Evolutionary conservation across 345 rosid genomes (phyloP), one percentile per base, ranked within the genome.

Genomic region (Cochlearia excelsa): DNA sequence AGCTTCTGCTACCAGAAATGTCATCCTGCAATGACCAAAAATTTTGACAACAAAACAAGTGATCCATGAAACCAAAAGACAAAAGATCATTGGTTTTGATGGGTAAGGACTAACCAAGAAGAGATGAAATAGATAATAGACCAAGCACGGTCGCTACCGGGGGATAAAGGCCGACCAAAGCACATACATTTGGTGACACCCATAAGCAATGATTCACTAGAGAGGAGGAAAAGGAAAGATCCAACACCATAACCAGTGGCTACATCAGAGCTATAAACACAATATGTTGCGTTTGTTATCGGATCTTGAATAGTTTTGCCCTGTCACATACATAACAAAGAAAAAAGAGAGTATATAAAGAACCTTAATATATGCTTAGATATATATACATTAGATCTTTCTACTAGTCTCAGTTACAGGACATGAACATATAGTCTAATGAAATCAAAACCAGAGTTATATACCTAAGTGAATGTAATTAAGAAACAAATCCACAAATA

Each of bases 211-310:
- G 96, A 83, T 79, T 93, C 90, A 53, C 95, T 69, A 0, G 96
- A 82, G 65, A 89, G 89, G 67, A 93, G 95, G 75, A 93, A 93
- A 53, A 89, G 72, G 78, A 93, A 93, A 51, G 84, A 84, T 41
- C 97, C 99, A 10, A 89, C 97, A 51, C 96, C 97, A 70, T 87
- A 93, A 46, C 97, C 99, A 63, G 97, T 93, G 38, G 97, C 95
- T 55, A 81, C 88, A 79, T 89, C 96, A 30, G 95, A 93, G 68
- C 79, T 78, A 75, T 93, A 93, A 11, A 83, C 84, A 46, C 96
- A 89, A 38, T 79, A 87, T 0, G 92, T 82, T 29, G 81, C 65
- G 61, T 89, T 92, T 49, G 72, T 26, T 46, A 26, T 47, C 9
- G 50, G 69, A 64, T 84, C 88, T 55, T 55, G 54, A 3, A 57